phyloP scores from a whole-genome alignment of 768 basidiomycete genomes.

The Strobilomyces confusus region DNA sequence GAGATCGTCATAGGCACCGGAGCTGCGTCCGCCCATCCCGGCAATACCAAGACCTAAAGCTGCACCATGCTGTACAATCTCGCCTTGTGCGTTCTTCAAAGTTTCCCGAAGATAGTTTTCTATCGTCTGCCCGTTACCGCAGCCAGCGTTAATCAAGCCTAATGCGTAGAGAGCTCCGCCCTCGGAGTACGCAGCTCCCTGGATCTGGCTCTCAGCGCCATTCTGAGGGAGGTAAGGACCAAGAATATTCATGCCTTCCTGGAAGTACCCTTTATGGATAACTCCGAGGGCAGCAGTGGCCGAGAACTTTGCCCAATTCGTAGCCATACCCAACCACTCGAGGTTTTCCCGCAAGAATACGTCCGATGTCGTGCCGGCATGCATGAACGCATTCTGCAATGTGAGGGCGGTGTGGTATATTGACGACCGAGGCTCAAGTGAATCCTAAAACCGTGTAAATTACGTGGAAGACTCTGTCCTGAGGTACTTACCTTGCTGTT shows the following conservation, averaged over 20 bases:
- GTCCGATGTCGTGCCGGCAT: conserved; percentile 97
- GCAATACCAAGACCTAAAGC: conserved; percentile 96
- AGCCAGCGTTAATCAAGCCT: conserved; percentile 91
- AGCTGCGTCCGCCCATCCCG: conserved; percentile 87
- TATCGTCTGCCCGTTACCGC: conserved; percentile 65
- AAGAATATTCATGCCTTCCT: conserved; percentile 88
- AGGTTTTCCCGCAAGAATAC: conserved; percentile 91
- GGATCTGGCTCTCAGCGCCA: conserved; percentile 70
- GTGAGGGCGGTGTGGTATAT: conserved; percentile 97
- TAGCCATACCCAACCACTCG: conserved; percentile 92
- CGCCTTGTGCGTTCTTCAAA: conserved; percentile 69
- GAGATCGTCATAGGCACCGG: conserved; percentile 88
- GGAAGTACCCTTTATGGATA: conserved; percentile 95
- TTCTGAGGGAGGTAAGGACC: conserved; percentile 88
- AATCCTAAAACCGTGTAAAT: conserved; percentile 53
- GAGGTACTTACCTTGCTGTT: conserved; percentile 68
- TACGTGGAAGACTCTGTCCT: not conserved
- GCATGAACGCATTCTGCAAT: conserved; percentile 96
- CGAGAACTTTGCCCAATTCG: conserved; percentile 98
- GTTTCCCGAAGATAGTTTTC: conserved; percentile 77
- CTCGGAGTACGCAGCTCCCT: conserved; percentile 84
- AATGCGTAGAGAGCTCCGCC: conserved; percentile 95
- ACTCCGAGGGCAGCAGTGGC: conserved; percentile 96
- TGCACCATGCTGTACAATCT: conserved; percentile 95
- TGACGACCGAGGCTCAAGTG: conserved; percentile 88